Evolutionary conservation across 345 rosid genomes (phyloP).

Genomic region (Erodium maritimum): DNA sequence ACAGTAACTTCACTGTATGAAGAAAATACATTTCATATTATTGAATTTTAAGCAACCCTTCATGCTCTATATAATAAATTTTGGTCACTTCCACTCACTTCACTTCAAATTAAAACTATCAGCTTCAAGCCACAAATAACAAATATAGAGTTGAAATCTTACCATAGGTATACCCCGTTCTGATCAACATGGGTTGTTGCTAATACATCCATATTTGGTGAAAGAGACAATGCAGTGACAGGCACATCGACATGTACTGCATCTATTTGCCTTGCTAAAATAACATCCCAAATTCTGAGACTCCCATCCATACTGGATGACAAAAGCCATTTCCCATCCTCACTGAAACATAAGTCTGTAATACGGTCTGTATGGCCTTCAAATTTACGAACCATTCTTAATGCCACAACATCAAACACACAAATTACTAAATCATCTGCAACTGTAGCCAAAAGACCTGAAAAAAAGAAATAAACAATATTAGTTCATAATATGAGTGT

Average conservation of each 20-base stretch:
- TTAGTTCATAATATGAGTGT: background rate
- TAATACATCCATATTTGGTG: constrained; percentile 88
- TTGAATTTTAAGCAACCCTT: background rate
- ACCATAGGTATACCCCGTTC: constrained; percentile 87
- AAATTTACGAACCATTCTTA: constrained; percentile 86
- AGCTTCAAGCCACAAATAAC: background rate
- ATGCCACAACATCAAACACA: constrained; percentile 60
- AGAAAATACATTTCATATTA: background rate
- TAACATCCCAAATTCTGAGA: constrained; percentile 85
- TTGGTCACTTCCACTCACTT: too few species aligned
- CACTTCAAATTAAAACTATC: too few species aligned
- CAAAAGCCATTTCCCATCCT: constrained; percentile 95
- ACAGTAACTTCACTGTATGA: too few species aligned
- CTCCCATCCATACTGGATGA: constrained; percentile 97
- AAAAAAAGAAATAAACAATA: constrained; percentile 3
- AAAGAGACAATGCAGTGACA: constrained; percentile 80
- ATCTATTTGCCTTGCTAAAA: constrained; percentile 84
- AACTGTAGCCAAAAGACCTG: constrained; percentile 88
- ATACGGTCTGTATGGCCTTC: constrained; percentile 87
- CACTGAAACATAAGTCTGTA: constrained; percentile 82
- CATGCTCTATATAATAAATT: too few species aligned
- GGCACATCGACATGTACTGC: constrained; percentile 69
- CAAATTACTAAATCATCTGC: constrained; percentile 78
- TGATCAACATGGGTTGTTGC: constrained; percentile 93
- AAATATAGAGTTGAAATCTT: constrained; percentile 8